Evolutionary conservation across 805 yeast species (phyloP), one percentile per base, ranked within the genome.

Genomic region (Candida jianshihensis): DNA sequence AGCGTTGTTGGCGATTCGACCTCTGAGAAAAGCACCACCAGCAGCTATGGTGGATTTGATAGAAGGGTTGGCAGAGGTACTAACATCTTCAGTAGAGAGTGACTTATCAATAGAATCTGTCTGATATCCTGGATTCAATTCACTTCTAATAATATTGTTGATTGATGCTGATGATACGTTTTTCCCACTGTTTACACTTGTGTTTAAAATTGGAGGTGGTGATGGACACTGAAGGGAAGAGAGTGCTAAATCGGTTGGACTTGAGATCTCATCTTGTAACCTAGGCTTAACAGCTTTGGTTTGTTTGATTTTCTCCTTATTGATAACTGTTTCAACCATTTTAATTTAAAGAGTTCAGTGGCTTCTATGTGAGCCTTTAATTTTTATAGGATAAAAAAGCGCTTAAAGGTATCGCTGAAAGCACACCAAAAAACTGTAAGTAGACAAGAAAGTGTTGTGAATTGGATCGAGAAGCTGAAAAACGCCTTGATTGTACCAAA

Each of bases 181-280:
- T 31, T 44, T 46, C 5, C 56, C 54, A 7, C 51, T 43, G 13
- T 43, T 28, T 3, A 48, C 39, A 6, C 53, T 50, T 9, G 60
- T 59, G 37, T 65, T 65, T 32, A 77, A 57, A 36, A 78, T 77
- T 7, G 86, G 84, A 1, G 86, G 83, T n/a, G 86, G 85, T 5
- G 84, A 78, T 2, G 85, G 84, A 44, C 83, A 75, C 41, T 80
- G 64, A 37, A 77, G 54, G 50, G 67, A 73, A 7, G 83, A 73
- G 24, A 75, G 58, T 1, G 83, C 81, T 56, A 73, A 52, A 11
- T 69, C 75, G 26, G 77, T 68, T 4, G 81, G 79, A 1, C 72
- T 67, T 13, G 45, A 40, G 12, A 22, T 6, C 4, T 21, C 28
- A 5, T 30, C 20, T 11, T 19, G 17, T 8, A 33, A 4, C 15